Evolutionary conservation across 116 monocot genomes (phyloP).

Genomic region (Phalaenopsis hybrid): DNA sequence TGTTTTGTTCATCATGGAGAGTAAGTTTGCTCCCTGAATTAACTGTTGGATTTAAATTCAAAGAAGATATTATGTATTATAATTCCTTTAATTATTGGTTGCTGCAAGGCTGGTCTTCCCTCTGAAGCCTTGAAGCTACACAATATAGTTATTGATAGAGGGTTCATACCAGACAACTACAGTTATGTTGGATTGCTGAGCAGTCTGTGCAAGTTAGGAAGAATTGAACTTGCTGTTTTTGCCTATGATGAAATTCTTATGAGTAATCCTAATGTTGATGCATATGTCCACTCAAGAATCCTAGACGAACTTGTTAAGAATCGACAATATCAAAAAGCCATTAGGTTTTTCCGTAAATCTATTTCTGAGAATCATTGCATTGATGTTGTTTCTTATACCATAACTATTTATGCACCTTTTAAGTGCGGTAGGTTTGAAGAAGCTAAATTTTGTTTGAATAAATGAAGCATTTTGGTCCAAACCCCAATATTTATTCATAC

Average conservation of each 20-base stretch:
- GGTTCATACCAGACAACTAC: conserved; percentile 50
- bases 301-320: conserved; percentile 41
- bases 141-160: conserved; percentile 26
- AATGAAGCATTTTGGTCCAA: conserved; percentile 37
- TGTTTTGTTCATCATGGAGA: conserved; percentile 28
- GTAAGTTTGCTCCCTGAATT: conserved; percentile 36
- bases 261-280: conserved; percentile 29
- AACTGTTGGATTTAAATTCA: conserved; percentile 14
- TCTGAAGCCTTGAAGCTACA: conserved; percentile 35
- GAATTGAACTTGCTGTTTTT: conserved; percentile 29
- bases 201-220: conserved; percentile 33
- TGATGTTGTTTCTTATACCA: conserved; percentile 43
- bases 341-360: conserved; percentile 41
- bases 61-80: conserved; percentile 42
- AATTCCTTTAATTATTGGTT: conserved; percentile 39
- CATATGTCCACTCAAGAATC: conserved; percentile 48
- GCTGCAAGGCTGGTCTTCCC: conserved; percentile 56
- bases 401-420: conserved; percentile 41
- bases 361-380: conserved; percentile 23
- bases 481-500: conserved; percentile 36
- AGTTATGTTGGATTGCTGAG: conserved; percentile 45
- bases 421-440: conserved; percentile 25
- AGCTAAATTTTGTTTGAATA: conserved; percentile 42
- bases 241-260: conserved; percentile 33
- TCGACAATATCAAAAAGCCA: conserved; percentile 25